Evolutionary conservation across 441 rosid species (phyloP), one percentile per base, ranked within the genome.

Genomic region (Pelargonium exstipulatum): DNA sequence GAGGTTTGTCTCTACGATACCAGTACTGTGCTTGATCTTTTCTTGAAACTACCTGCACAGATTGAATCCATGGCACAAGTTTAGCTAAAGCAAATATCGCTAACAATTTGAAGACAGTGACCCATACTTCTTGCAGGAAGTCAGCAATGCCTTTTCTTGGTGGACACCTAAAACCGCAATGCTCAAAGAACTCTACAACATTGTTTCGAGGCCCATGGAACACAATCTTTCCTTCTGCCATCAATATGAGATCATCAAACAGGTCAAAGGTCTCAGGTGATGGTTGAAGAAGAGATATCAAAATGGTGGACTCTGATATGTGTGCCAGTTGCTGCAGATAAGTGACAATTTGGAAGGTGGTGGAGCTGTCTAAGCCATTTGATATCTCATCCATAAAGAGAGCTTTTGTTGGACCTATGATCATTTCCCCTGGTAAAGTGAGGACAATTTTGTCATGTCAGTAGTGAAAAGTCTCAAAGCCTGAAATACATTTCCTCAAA

Each of bases 311-410:
- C 42, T 88, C 91, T 0, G 89, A 86, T 43, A 88, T 85, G 80
- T 90, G 96, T 12, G 83, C 95, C 12, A 94, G 83, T 71, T 91
- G 97, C 74, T 94, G 99, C 74, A 90, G 29, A 55, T 97, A 94
- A 70, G 85, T 94, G 53, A 94, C 96, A 5, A 94, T 91, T 66
- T 91, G 97, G 69, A 40, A 91, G 26, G 97, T 87, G 0, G 99
- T 90, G 64, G 96, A 94, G 65, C 99, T 94, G 72, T 94, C 99
- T 8, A 94, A 83, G 4, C 96, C 99, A 0, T 96, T 94, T 17
- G 99, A 94, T 83, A 94, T 94, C 71, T 94, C 99, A 69, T 94
- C 99, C 99, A 94, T 91, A 74, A 83, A 90, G 40, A 94, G 48
- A 9, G 95, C 83, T 80, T 94, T 94, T 9, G 94, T 85, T 2